Evolutionary conservation across 139 green algal species (phyloP).

Genomic region (Haematococcus sp.): DNA sequence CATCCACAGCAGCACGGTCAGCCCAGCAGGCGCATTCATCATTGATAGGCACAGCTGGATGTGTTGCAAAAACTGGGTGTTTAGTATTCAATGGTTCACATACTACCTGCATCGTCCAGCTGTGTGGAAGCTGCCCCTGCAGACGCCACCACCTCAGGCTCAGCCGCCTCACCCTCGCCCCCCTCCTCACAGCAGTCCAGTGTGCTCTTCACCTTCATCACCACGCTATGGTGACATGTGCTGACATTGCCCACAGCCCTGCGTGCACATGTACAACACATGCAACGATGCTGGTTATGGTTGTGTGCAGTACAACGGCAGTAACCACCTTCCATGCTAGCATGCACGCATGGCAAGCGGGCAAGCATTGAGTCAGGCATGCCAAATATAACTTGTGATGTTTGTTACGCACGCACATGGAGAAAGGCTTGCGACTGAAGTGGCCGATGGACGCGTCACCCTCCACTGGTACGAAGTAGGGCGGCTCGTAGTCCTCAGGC

Average conservation of each 20-base stretch:
- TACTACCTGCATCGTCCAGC: not conserved
- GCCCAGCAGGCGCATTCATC: too few species aligned
- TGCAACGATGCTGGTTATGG: too few species aligned
- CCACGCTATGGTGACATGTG: slow-evolving; percentile 60
- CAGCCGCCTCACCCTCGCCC: not conserved
- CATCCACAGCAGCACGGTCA: too few species aligned
- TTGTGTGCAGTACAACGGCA: not conserved
- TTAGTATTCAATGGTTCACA: too few species aligned
- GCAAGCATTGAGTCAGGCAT: not conserved
- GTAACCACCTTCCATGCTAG: not conserved
- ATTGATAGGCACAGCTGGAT: too few species aligned
- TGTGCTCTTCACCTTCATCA: slow-evolving; percentile 55
- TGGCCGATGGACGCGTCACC: slow-evolving; percentile 37
- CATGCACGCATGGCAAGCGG: not conserved
- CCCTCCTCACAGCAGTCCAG: slow-evolving; percentile 26
- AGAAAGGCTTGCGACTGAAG: slow-evolving; percentile 62
- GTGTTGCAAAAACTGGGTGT: too few species aligned
- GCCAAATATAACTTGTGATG: not conserved
- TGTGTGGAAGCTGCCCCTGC: not conserved
- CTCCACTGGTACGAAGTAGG: slow-evolving; percentile 56
- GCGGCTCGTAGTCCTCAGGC: slow-evolving; percentile 79
- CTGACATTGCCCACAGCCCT: slow-evolving; percentile 57
- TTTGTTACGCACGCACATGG: slow-evolving; percentile 38
- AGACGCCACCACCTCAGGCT: slow-evolving; percentile 7
- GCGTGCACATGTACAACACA: not conserved